Evolutionary conservation across 495 filamentous ascomycete species (phyloP), one percentile per base, ranked within the genome.

Genomic region (Penicillium coffeae): DNA sequence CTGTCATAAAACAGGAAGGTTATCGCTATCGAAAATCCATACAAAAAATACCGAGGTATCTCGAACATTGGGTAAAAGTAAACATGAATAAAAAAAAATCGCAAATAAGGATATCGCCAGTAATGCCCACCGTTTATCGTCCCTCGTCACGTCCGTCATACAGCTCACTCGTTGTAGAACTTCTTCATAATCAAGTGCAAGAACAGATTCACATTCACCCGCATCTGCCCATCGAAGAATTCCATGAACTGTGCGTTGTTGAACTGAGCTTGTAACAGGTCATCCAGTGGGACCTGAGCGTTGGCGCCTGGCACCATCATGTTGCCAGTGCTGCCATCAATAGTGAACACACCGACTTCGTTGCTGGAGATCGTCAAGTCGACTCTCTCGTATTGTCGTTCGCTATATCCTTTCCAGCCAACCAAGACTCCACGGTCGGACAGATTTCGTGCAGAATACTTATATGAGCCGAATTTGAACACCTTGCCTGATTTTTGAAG

Each of bases 171-270:
- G 54, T 79, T 85, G 84, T 97, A 98, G 71, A 98, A 98, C 74
- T 98, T 98, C 79, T 89, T 90, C 75, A 96, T 96, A 43, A 98
- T 76, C 66, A 96, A 72, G 77, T 97, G 92, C 74, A 98, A 69
- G 67, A 98, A 84, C 48, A 96, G 71, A 68, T 98, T 96, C 52
- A 97, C 93, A 66, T 96, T 96, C 51, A 98, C 79, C 70, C 84
- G 82, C 62, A 94, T 73, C 54, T 82, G 80, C 18, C 90, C 89
- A 49, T 94, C 92, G 58, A 96, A 98, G 51, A 98, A 78, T 58
- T 85, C 89, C 82, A 96, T 87, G 65, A 90, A 94, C 68, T 96
- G 89, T 54, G 87, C 86, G 56, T 92, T 90, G 67, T 96, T 91
- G 69, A 96, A 98, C 70, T 98, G 93, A 44, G 88, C 92, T 72